Conservation (phyloP, 352 stramenopile genomes). For the Globisporangium cylindrosporum region DNA sequence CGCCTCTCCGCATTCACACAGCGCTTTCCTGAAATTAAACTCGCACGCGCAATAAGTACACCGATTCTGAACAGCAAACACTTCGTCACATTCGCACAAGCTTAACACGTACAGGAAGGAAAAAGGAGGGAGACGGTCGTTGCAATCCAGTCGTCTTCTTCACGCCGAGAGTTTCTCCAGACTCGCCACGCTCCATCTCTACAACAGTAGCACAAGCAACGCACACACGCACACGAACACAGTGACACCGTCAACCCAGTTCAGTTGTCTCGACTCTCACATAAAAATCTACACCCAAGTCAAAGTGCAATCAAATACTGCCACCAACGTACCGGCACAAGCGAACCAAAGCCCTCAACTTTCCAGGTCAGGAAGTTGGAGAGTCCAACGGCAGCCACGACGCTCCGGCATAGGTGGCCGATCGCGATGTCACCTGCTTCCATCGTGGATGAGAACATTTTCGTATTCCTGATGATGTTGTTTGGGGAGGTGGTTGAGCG, state of each 20-base stretch:
- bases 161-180: not conserved
- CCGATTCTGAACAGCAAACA: no score
- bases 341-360: no score
- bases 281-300: not conserved
- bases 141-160: no score
- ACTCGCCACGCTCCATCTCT: not conserved
- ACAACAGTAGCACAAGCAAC: not conserved
- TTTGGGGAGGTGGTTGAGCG: no score
- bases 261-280: not conserved
- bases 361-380: not conserved
- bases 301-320: no score
- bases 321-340: no score
- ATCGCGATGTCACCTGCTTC: not conserved
- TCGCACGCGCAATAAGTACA: no score
- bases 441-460: not conserved
- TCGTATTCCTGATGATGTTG: not conserved
- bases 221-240: not conserved
- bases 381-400: not conserved
- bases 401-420: not conserved
- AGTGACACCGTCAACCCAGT: not conserved
- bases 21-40: no score
- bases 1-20: no score
- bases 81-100: no score
- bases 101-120: no score
- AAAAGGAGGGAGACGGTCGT: no score